These are phyloP conservation scores for Silene conica DNA, from an alignment of 148 eudicot species.

Conservation along the genomic window DNA sequence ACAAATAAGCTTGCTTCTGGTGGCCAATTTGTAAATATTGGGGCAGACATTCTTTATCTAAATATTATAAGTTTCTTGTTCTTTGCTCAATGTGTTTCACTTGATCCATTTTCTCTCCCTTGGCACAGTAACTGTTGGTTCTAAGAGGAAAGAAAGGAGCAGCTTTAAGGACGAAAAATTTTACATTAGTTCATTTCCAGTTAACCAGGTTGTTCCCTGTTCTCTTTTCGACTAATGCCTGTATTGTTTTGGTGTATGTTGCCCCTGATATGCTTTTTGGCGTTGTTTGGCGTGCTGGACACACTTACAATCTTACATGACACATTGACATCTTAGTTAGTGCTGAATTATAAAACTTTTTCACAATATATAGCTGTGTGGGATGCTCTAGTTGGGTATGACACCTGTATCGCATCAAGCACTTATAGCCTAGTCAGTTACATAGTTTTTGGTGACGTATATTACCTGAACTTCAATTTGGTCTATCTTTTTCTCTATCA, in stretches of 20 bases:
- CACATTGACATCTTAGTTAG: background rate
- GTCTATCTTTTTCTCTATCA: background rate
- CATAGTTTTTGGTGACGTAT: background rate
- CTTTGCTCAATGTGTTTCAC: background rate
- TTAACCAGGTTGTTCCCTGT: slow-evolving; percentile 56
- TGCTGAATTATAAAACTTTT: background rate
- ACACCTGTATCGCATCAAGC: background rate
- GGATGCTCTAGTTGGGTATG: background rate
- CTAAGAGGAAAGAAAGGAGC: slow-evolving; percentile 76
- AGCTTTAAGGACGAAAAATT: slow-evolving; percentile 81
- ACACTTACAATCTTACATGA: background rate
- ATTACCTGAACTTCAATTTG: background rate
- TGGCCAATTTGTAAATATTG: background rate
- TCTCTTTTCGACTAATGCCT: slow-evolving; percentile 4
- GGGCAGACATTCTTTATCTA: background rate
- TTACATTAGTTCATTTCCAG: slow-evolving; percentile 82
- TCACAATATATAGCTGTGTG: background rate
- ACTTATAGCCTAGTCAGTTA: background rate
- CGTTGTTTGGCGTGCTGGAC: background rate
- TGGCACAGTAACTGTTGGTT: slow-evolving; percentile 47
- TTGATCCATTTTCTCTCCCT: background rate
- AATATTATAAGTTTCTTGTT: background rate
- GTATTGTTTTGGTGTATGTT: background rate
- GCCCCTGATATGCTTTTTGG: background rate
- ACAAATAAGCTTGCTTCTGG: background rate